Conservation (phyloP, 345 rosid genomes). For the Populus alba region DNA sequence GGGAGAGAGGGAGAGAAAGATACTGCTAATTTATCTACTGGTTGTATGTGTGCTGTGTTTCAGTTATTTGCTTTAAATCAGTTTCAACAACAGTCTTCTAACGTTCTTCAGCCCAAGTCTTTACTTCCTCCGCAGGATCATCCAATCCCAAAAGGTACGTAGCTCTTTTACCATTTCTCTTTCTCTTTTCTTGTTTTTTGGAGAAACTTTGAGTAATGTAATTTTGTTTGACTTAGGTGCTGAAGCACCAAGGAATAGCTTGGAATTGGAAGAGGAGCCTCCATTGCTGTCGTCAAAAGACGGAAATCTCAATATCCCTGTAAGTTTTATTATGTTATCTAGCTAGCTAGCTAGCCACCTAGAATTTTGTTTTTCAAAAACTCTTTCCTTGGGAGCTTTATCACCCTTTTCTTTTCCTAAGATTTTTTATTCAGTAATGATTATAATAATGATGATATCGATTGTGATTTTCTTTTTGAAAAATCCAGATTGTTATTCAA, state of each 20-base stretch:
- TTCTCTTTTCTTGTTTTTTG: background rate
- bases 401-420: background rate
- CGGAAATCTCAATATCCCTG: constrained; percentile 47
- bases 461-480: background rate
- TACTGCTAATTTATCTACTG: constrained; percentile 22
- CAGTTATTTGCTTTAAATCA: constrained; percentile 76
- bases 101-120: constrained; percentile 31
- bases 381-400: constrained; percentile 20
- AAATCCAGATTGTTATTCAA: constrained; percentile 61
- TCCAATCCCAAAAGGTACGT: constrained; percentile 43
- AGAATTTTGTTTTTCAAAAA: background rate
- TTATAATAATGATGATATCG: constrained; percentile 25
- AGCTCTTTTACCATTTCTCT: background rate
- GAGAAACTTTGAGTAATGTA: background rate
- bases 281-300: constrained; percentile 39
- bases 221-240: constrained; percentile 37
- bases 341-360: background rate
- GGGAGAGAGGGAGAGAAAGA: background rate
- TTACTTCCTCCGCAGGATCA: constrained; percentile 15
- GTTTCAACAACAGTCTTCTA: constrained; percentile 39
- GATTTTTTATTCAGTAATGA: constrained; percentile 27
- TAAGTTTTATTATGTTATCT: constrained; percentile 24
- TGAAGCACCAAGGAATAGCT: constrained; percentile 82
- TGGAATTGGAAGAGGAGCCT: constrained; percentile 55
- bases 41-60: constrained; percentile 81